Evolutionary conservation across 2,329 filamentous ascomycete genomes (phyloP).

Genomic region (Zasmidium cellare): DNA sequence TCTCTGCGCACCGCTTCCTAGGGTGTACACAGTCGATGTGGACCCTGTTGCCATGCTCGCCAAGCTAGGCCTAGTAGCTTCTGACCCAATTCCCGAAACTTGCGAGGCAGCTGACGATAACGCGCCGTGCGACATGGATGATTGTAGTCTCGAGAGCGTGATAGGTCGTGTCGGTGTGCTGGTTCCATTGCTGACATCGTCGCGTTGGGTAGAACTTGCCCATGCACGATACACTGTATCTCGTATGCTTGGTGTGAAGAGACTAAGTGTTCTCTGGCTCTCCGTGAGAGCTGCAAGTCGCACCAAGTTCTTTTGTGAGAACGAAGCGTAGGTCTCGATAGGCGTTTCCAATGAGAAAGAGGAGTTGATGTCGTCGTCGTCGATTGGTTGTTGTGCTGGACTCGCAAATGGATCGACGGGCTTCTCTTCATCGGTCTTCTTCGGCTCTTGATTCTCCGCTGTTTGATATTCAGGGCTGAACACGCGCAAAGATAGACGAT

Average conservation of each 20-base stretch:
- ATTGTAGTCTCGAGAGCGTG: conserved; percentile 49
- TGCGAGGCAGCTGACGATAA: conserved; percentile 53
- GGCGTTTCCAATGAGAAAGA: conserved; percentile 76
- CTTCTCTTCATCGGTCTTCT: conserved; percentile 36
- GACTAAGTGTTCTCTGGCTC: conserved; percentile 83
- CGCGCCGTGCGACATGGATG: conserved; percentile 59
- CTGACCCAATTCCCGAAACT: conserved; percentile 63
- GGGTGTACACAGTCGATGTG: conserved; percentile 47
- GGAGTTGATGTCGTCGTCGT: conserved; percentile 65
- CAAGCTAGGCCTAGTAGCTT: conserved; percentile 69
- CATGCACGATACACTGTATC: conserved; percentile 92
- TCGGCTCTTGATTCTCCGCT: conserved; percentile 56
- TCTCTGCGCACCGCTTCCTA: conserved; percentile 62
- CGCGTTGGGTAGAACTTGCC: conserved; percentile 74
- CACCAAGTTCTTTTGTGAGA: conserved; percentile 91
- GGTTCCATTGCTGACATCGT: conserved; percentile 51
- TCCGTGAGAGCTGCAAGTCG: conserved; percentile 80
- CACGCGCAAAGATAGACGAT: conserved; percentile 81
- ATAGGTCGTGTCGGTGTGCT: conserved; percentile 44
- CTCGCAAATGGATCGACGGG: conserved; percentile 37
- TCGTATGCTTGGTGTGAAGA: conserved; percentile 87
- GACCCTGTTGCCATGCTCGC: conserved; percentile 57
- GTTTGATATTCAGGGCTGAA: conserved; percentile 86
- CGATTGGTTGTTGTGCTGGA: conserved; percentile 63
- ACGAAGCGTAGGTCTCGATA: conserved; percentile 80